Base-by-base conservation (phyloP, 805 yeast genomes). In the Alloascoidea africana region DNA sequence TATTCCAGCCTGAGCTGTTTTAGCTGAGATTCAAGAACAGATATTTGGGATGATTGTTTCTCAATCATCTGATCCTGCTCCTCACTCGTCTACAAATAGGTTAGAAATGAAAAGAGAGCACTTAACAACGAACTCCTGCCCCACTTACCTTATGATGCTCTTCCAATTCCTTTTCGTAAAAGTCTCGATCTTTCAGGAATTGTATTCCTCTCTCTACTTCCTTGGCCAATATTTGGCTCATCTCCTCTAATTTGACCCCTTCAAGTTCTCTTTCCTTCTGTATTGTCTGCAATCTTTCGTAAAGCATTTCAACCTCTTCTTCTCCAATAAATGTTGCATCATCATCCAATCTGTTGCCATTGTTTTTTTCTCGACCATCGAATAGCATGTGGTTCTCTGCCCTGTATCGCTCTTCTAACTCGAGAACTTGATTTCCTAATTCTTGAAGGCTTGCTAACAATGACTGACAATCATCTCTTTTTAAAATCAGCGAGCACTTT, bases 391-490 rank as follows among this genome's bases (percentile, higher is more conserved):
- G 30, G 8, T 23, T 23, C n/a, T 23, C 30, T 8, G 30, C n/a
- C n/a, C 8, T 23, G 30, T 23, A 23, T 23, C 13, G n/a, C n/a
- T 8, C n/a, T 23, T 23, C 30, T 23, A 23, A 23, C 8, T 23
- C 30, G n/a, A 23, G 8, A 23, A 23, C 30, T 23, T n/a, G 8
- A 23, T 23, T n/a, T 8, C 30, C 30, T 8, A 23, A n/a, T 23
- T 23, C 30, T 23, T 23, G 8, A 8, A 23, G 30, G n/a, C n/a
- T n/a, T n/a, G 13, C 30, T 23, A 23, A n/a, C n/a, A 23, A n/a
- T 23, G n/a, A n/a, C n/a, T 8, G 30, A 23, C n/a, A 23, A 23
- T 23, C 30, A 23, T 23, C 30, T 23, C 30, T 23, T 23, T 23
- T 23, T n/a, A n/a, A 23, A 23, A n/a, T n/a, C 8, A 23, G 8